Evolutionary conservation across 306 rosid species (phyloP).

Genomic region (Begonia fuchsioides): DNA sequence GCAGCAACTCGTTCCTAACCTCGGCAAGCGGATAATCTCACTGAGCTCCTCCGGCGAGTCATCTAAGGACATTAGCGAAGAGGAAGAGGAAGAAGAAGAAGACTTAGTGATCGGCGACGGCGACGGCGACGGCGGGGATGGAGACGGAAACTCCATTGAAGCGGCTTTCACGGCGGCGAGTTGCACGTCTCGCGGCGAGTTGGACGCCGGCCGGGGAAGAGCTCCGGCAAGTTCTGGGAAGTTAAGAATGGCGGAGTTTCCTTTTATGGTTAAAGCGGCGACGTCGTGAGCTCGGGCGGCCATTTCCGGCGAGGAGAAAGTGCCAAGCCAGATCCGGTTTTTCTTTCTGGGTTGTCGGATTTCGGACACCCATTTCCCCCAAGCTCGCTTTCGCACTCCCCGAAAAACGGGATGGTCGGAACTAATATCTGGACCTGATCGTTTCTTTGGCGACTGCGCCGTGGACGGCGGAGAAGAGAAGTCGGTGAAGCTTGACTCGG

Average conservation of each 20-base stretch:
- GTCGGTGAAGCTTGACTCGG: neutral
- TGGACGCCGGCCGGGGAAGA: constrained; percentile 64
- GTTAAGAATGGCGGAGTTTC: constrained; percentile 79
- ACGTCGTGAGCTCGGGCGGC: constrained; percentile 99
- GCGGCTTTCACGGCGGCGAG: constrained; percentile 87
- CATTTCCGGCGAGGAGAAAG: constrained; percentile 85
- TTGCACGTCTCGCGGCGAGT: constrained; percentile 77
- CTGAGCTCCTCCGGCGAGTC: constrained; percentile 50
- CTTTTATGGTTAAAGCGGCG: constrained; percentile 69
- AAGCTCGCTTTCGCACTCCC: constrained; percentile 92
- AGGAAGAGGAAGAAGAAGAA: too few relatives aligned
- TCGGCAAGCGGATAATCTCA: constrained; percentile 64
- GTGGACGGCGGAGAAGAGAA: neutral
- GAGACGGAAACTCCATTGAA: constrained; percentile 29
- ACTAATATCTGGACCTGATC: constrained; percentile 8
- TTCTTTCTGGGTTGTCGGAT: constrained; percentile 89
- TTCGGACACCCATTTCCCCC: constrained; percentile 99
- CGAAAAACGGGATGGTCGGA: constrained; percentile 59
- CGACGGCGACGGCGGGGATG: constrained; percentile 4
- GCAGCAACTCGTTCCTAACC: constrained; percentile 29
- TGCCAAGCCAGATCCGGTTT: constrained; percentile 95
- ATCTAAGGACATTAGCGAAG: constrained; percentile 1
- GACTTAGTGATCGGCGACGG: neutral
- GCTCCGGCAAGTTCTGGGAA: constrained; percentile 59
- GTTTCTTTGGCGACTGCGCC: constrained; percentile 21